These are phyloP conservation scores for Phlyctochytrium bullatum DNA, from an alignment of 192 early-diverging fungal genomes.

Conservation along the genomic window DNA sequence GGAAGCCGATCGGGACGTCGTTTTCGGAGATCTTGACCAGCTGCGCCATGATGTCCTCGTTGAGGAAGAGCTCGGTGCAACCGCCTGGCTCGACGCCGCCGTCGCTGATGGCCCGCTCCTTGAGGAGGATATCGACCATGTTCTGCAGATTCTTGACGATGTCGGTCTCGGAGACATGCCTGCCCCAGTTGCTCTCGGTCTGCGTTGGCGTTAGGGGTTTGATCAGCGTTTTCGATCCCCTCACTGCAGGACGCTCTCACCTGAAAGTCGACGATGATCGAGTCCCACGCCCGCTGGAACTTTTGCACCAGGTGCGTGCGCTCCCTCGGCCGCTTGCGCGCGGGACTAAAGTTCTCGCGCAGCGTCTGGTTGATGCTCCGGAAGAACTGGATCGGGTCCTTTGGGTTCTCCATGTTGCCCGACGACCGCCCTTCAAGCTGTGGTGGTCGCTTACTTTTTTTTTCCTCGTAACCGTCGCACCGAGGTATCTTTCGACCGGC, in stretches of 20 bases:
- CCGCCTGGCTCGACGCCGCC: slow-evolving; percentile 63
- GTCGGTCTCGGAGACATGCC: slow-evolving; percentile 67
- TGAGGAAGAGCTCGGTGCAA: slow-evolving; percentile 88
- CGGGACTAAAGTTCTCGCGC: neutral
- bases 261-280: slow-evolving; percentile 18
- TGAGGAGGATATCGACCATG: slow-evolving; percentile 86
- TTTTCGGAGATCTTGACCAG: slow-evolving; percentile 74
- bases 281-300: slow-evolving; percentile 24
- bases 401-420: slow-evolving; percentile 55
- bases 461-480: no score
- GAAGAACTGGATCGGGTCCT: slow-evolving; percentile 1
- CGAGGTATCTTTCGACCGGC: no score
- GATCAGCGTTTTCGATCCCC: neutral
- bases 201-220: neutral
- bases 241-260: neutral
- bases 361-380: slow-evolving; percentile 3
- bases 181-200: slow-evolving; percentile 30
- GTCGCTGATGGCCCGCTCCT: slow-evolving; percentile 78
- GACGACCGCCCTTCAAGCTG: slow-evolving; percentile 48
- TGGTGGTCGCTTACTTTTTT: no score
- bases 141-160: slow-evolving; percentile 70
- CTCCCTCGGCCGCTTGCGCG: slow-evolving; percentile 3
- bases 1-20: slow-evolving; percentile 77
- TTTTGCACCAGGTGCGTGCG: slow-evolving; percentile 5
- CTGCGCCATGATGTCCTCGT: slow-evolving; percentile 74